Percentiles rank a stretch among this genome's conserved stretches.
Evolutionary conservation across 2,329 filamentous ascomycete species (phyloP).

Genomic region (Paraconiothyrium sp.): DNA sequence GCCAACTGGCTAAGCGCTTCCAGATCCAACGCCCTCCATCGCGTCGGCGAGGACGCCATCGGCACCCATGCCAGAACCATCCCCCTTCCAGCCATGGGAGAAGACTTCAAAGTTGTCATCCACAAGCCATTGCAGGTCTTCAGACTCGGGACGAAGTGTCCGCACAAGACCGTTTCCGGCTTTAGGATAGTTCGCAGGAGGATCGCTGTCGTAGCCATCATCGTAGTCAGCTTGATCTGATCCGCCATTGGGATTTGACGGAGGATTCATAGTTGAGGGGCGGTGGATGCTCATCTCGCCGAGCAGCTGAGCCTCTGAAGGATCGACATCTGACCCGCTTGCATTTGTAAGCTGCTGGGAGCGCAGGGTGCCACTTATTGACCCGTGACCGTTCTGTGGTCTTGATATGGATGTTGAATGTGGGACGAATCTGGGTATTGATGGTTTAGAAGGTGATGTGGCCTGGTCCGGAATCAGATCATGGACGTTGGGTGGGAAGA

Average conservation of each 20-base stretch:
- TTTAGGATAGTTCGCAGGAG: slow-evolving; percentile 68
- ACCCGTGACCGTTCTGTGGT: slow-evolving; percentile 27
- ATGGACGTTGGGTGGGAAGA: slow-evolving; percentile 63
- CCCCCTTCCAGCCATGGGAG: slow-evolving; percentile 58
- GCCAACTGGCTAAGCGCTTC: slow-evolving; percentile 13
- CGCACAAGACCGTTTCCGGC: slow-evolving; percentile 67
- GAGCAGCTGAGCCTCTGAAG: slow-evolving; percentile 46
- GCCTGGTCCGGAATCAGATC: slow-evolving; percentile 33
- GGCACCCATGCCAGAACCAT: slow-evolving; percentile 43
- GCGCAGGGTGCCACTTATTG: slow-evolving; percentile 30
- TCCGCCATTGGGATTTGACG: slow-evolving; percentile 20
- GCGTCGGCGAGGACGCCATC: slow-evolving; percentile 32
- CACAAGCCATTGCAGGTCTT: slow-evolving; percentile 69
- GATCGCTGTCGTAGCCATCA: slow-evolving; percentile 63
- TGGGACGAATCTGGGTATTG: slow-evolving; percentile 19
- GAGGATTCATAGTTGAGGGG: slow-evolving; percentile 28
- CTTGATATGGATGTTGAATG: slow-evolving; percentile 23
- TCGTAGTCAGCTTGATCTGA: slow-evolving; percentile 46
- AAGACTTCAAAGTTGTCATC: slow-evolving; percentile 69
- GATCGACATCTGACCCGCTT: slow-evolving; percentile 36
- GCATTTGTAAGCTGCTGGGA: slow-evolving; percentile 31
- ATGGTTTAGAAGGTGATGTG: slow-evolving; percentile 12
- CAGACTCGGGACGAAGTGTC: slow-evolving; percentile 64
- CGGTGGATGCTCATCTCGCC: slow-evolving; percentile 25
- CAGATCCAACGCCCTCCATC: slow-evolving; percentile 9